A percentile compares a stretch with the other conserved stretches of the same genome.
These are phyloP conservation scores for Rhodamnia argentea DNA, from an alignment of 345 rosid genomes.

Conservation along the genomic window DNA sequence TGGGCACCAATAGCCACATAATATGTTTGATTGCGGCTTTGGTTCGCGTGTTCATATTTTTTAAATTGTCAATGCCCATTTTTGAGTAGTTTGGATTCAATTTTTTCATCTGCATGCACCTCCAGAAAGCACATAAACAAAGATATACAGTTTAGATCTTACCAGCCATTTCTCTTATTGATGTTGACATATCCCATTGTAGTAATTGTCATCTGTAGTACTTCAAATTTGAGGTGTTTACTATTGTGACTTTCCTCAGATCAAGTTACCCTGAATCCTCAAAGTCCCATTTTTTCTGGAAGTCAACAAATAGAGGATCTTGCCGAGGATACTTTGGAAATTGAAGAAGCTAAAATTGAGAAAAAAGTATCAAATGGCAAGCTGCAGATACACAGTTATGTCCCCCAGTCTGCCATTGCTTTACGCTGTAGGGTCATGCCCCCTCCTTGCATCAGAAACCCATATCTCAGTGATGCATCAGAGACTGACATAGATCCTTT, in stretches of 20 bases:
- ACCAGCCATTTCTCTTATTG: not conserved
- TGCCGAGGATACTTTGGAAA: constrained; percentile 25
- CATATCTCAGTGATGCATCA: constrained; percentile 50
- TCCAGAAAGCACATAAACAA: not conserved
- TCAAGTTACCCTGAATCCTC: constrained; percentile 20
- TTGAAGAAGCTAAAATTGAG: constrained; percentile 31
- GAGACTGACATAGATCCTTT: constrained; percentile 55
- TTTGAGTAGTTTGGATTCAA: not conserved
- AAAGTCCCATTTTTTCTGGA: constrained; percentile 34
- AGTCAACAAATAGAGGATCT: constrained; percentile 32
- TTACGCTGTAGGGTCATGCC: constrained; percentile 84
- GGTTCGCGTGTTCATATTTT: not conserved
- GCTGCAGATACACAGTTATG: constrained; percentile 43
- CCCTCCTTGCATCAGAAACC: constrained; percentile 91
- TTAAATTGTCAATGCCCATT: not conserved
- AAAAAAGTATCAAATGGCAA: constrained; percentile 12
- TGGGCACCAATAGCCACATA: not conserved
- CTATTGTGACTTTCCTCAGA: constrained; percentile 17
- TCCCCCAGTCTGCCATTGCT: constrained; percentile 79
- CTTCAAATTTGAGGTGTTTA: not conserved
- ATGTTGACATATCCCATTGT: not conserved
- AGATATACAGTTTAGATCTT: not conserved
- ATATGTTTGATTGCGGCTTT: not conserved
- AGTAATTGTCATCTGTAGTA: not conserved
- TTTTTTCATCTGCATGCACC: not conserved